Conservation (phyloP, 345 rosid species). For the Crucihimalaya himalaica region DNA sequence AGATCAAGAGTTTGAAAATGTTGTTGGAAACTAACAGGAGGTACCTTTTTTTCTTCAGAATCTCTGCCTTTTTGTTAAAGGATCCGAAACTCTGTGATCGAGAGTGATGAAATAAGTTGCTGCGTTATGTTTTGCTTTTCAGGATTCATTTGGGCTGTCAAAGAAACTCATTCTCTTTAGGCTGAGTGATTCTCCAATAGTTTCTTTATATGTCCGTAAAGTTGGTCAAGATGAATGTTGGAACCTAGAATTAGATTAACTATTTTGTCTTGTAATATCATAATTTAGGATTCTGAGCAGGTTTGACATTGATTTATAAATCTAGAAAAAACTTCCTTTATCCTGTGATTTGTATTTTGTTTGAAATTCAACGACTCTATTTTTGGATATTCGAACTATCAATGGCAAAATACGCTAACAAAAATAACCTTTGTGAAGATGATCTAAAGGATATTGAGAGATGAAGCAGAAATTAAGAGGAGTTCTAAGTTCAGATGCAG, state of each 20-base stretch:
- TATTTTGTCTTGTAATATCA: neutral
- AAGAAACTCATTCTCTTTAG: conserved; percentile 54
- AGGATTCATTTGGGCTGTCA: conserved; percentile 67
- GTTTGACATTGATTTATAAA: neutral
- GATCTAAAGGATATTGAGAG: too few relatives aligned
- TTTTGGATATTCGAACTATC: neutral
- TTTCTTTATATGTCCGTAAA: conserved; percentile 55
- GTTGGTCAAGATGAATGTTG: conserved; percentile 38
- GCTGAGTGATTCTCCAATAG: conserved; percentile 37
- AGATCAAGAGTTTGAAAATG: conserved; percentile 52
- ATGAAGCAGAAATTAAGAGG: neutral
- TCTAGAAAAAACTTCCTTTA: neutral
- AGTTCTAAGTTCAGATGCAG: neutral
- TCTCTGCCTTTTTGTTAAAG: neutral
- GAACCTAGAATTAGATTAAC: neutral
- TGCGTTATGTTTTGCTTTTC: neutral
- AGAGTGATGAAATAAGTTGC: neutral
- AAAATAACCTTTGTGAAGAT: neutral
- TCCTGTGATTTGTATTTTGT: neutral
- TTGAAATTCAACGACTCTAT: neutral
- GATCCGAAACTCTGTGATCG: neutral
- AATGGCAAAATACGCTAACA: neutral
- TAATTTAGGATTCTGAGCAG: neutral
- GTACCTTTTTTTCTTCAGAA: too few relatives aligned
- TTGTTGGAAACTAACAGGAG: too few relatives aligned